Evolutionary conservation across 2,329 filamentous ascomycete species (phyloP).

Genomic region (Tolypocladium paradoxum): DNA sequence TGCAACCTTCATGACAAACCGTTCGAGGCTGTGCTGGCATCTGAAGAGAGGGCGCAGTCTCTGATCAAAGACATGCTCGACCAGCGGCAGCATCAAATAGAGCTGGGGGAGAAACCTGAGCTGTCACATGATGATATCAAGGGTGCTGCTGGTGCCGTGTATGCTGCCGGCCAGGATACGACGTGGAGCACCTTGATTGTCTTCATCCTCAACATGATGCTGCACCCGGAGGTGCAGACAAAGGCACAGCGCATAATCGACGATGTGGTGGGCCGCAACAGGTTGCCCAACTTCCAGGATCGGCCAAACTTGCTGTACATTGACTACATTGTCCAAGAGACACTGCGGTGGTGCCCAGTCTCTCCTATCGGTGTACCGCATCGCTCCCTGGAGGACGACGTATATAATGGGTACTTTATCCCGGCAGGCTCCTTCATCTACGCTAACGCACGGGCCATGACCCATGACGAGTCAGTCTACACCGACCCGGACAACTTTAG

Average conservation of each 20-base stretch:
- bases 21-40: constrained; percentile 23
- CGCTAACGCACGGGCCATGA: constrained; percentile 34
- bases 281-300: constrained; percentile 37
- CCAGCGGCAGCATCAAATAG: constrained; percentile 11
- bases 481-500: constrained; percentile 30
- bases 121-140: constrained; percentile 33
- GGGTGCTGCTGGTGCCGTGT: constrained; percentile 36
- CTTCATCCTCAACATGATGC: constrained; percentile 33
- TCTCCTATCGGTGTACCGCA: constrained; percentile 44
- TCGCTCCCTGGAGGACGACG: constrained; percentile 40
- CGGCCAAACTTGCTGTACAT: constrained; percentile 30
- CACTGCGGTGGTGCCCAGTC: constrained; percentile 31
- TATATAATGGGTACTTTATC: constrained; percentile 45
- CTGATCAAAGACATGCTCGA: constrained; percentile 15
- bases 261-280: constrained; percentile 29
- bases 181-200: constrained; percentile 31
- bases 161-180: constrained; percentile 34
- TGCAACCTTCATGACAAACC: constrained; percentile 31
- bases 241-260: constrained; percentile 38
- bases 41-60: constrained; percentile 18
- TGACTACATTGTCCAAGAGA: constrained; percentile 35
- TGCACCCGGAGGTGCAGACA: constrained; percentile 30
- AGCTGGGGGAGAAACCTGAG: constrained; percentile 18
- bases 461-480: constrained; percentile 28
- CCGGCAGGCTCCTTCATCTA: constrained; percentile 38